Percentiles rank a stretch among this genome's conserved stretches.
These are phyloP conservation scores for Naganishia albida DNA, from an alignment of 1,284 basidiomycete genomes.

Conservation along the genomic window DNA sequence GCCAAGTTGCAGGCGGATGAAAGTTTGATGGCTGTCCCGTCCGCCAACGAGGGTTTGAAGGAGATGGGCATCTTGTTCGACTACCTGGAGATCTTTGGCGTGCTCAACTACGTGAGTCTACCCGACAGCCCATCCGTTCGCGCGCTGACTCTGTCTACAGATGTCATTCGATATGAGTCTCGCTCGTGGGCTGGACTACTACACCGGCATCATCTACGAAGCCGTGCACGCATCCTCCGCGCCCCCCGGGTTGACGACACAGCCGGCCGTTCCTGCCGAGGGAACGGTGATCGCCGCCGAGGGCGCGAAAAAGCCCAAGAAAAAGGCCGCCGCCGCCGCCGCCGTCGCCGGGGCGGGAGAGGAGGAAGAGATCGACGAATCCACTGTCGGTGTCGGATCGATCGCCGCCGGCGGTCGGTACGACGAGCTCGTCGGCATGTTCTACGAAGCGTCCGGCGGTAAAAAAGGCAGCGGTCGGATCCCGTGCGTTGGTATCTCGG, in stretches of 20 bases:
- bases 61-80: slow-evolving; percentile 89
- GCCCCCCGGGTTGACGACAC: slow-evolving; percentile 73
- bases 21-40: slow-evolving; percentile 67
- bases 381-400: slow-evolving; percentile 89
- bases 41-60: slow-evolving; percentile 78
- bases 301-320: slow-evolving; percentile 51
- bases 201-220: slow-evolving; percentile 98
- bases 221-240: slow-evolving; percentile 91
- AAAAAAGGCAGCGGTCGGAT: slow-evolving; percentile 59
- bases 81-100: slow-evolving; percentile 78
- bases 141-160: slow-evolving; percentile 53
- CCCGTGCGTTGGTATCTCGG: slow-evolving; percentile 90
- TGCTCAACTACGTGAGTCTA: slow-evolving; percentile 68
- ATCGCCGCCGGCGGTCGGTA: slow-evolving; percentile 97
- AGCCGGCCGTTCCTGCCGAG: slow-evolving; percentile 55
- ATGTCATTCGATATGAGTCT: slow-evolving; percentile 95
- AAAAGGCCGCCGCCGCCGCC: slow-evolving; percentile 57
- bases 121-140: no score
- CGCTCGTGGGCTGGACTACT: slow-evolving; percentile 95
- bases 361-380: slow-evolving; percentile 90
- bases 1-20: slow-evolving; percentile 70
- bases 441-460: slow-evolving; percentile 74
- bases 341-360: slow-evolving; percentile 58
- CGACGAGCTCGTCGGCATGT: slow-evolving; percentile 95
- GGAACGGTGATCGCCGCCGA: slow-evolving; percentile 40